Percentiles rank a stretch among this genome's conserved stretches.
Evolutionary conservation across 2,329 filamentous ascomycete genomes (phyloP).

Genomic region (Domatiomyces catenatus): DNA sequence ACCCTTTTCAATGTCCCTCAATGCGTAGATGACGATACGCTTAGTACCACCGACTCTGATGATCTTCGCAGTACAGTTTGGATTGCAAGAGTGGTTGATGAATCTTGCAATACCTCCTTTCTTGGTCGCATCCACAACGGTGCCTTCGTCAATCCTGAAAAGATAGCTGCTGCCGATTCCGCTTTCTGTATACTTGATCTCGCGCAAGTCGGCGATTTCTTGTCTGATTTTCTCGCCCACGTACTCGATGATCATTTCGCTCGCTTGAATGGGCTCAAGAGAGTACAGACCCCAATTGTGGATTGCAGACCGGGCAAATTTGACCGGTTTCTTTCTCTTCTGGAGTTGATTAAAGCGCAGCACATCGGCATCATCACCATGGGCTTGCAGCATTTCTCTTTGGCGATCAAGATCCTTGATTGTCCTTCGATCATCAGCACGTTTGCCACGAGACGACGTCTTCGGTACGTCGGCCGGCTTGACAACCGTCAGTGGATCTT

Average conservation of each 20-base stretch:
- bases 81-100: slow-evolving; percentile 95
- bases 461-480: slow-evolving; percentile 71
- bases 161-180: slow-evolving; percentile 95
- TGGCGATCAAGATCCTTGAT: slow-evolving; percentile 92
- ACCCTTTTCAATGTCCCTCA: slow-evolving; percentile 92
- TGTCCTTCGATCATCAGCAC: slow-evolving; percentile 86
- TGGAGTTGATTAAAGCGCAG: slow-evolving; percentile 91
- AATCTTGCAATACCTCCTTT: slow-evolving; percentile 95
- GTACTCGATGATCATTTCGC: slow-evolving; percentile 99
- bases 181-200: slow-evolving; percentile 82
- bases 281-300: slow-evolving; percentile 98
- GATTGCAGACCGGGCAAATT: slow-evolving; percentile 92
- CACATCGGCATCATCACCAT: slow-evolving; percentile 70
- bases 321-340: slow-evolving; percentile 98
- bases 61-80: slow-evolving; percentile 97
- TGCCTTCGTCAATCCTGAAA: slow-evolving; percentile 95
- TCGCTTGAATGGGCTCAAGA: slow-evolving; percentile 90
- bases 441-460: slow-evolving; percentile 80
- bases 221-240: slow-evolving; percentile 95
- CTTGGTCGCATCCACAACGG: slow-evolving; percentile 95
- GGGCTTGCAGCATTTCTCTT: slow-evolving; percentile 57
- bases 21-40: slow-evolving; percentile 94
- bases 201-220: slow-evolving; percentile 90
- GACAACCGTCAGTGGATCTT: slow-evolving; percentile 52
- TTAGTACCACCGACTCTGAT: slow-evolving; percentile 98